Percentiles rank a stretch among this genome's conserved stretches.
Conservation (phyloP, 1,284 basidiomycete genomes). For the Anthracocystis walkeri region DNA sequence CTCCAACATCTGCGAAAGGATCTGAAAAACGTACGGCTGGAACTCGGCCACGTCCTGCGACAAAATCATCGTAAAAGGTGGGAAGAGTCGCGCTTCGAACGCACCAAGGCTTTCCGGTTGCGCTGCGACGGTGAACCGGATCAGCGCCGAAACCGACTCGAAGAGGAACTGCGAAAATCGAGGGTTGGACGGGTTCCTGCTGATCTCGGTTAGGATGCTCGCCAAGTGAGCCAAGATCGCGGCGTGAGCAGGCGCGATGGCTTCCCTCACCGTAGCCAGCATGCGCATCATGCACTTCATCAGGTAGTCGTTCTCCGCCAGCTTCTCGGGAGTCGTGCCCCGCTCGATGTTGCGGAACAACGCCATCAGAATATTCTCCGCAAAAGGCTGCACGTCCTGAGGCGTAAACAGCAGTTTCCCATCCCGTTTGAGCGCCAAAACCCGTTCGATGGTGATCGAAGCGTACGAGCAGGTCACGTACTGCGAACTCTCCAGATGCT, state of each 20-base stretch:
- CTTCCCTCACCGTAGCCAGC: constrained; percentile 86
- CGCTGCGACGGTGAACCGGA: constrained; percentile 80
- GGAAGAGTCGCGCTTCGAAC: constrained; percentile 83
- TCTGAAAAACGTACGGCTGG: constrained; percentile 96
- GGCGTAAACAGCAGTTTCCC: constrained; percentile 77
- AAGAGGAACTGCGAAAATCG: constrained; percentile 98
- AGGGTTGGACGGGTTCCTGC: constrained; percentile 96
- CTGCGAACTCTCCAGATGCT: constrained; percentile 75
- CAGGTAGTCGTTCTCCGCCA: constrained; percentile 96
- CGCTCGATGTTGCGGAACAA: constrained; percentile 84
- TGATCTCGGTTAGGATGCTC: constrained; percentile 84
- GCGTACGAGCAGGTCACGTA: constrained; percentile 72
- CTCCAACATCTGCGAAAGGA: constrained; percentile 94
- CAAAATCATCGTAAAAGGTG: constrained; percentile 87
- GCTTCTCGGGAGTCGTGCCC: constrained; percentile 87
- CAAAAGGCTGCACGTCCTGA: constrained; percentile 85
- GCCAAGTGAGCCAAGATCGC: constrained; percentile 82
- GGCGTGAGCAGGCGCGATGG: constrained; percentile 78
- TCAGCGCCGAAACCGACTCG: constrained; percentile 90
- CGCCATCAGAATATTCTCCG: constrained; percentile 80
- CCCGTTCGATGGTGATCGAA: constrained; percentile 71
- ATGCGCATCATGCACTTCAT: constrained; percentile 99
- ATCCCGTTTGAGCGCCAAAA: constrained; percentile 82
- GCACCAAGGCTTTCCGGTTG: constrained; percentile 76
- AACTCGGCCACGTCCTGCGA: constrained; percentile 96